Conservation (phyloP, 768 basidiomycete genomes). For the Cubamyces sp. region DNA sequence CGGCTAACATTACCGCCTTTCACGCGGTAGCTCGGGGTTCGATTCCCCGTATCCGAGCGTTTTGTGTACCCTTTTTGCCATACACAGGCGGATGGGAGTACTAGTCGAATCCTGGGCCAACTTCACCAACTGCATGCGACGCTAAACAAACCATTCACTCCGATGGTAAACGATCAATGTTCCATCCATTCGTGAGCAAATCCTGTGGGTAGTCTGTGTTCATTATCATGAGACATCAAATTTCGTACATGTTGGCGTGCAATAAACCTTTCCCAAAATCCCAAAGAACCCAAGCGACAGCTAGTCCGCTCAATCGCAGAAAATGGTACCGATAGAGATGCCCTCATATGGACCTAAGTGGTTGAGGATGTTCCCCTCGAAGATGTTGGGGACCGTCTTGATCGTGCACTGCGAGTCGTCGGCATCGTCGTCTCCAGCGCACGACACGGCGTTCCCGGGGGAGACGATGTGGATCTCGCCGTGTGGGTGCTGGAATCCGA, state of each 20-base stretch:
- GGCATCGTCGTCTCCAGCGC: conserved; percentile 57
- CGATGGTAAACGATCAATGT: too few relatives aligned
- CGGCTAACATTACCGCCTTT: conserved; percentile 44
- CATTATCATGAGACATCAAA: too few relatives aligned
- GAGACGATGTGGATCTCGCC: conserved; percentile 59
- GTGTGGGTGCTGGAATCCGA: conserved; percentile 55
- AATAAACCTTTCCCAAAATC: too few relatives aligned
- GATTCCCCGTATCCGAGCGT: conserved; percentile 44
- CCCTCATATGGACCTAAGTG: conserved; percentile 60
- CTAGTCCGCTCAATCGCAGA: conserved; percentile 27
- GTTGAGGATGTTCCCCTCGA: conserved; percentile 52
- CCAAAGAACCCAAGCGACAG: too few relatives aligned
- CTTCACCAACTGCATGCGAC: too few relatives aligned
- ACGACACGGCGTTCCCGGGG: conserved; percentile 42
- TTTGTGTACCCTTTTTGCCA: conserved; percentile 7
- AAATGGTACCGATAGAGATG: conserved; percentile 56
- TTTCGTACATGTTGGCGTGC: too few relatives aligned
- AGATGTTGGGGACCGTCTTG: conserved; percentile 55
- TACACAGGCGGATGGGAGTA: too few relatives aligned
- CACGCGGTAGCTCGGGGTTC: conserved; percentile 47
- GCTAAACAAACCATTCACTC: too few relatives aligned
- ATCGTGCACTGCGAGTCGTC: conserved; percentile 58
- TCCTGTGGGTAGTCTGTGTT: too few relatives aligned
- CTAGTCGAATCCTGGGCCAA: too few relatives aligned
- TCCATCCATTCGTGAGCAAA: too few relatives aligned